A percentile compares a stretch with the other conserved stretches of the same genome.
phyloP scores from a whole-genome alignment of 83 land plant species.

The Diphasiastrum complanatum region DNA sequence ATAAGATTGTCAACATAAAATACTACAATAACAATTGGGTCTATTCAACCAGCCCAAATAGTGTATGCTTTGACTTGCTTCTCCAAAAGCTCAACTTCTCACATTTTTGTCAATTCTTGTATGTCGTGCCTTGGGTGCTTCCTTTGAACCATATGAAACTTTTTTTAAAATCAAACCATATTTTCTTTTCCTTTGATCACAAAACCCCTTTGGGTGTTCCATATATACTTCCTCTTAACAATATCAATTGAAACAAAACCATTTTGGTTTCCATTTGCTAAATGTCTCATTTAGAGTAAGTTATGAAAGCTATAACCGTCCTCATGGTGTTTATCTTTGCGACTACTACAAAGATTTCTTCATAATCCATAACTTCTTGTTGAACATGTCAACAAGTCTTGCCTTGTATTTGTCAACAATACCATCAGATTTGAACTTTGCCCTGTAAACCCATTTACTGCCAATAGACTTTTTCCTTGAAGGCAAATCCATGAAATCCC shows the following conservation, averaged over 20 bases:
- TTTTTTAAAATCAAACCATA: slow-evolving; percentile 15
- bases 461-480: slow-evolving; percentile 5
- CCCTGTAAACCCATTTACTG: slow-evolving; percentile 21
- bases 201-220: slow-evolving; percentile 19
- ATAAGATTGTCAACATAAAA: no score
- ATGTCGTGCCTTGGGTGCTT: neutral
- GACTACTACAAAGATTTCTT: slow-evolving; percentile 17
- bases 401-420: slow-evolving; percentile 8
- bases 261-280: slow-evolving; percentile 30
- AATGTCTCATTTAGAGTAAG: slow-evolving; percentile 18
- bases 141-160: slow-evolving; percentile 5
- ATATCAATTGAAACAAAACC: slow-evolving; percentile 25
- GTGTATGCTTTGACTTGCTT: no score
- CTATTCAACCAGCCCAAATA: no score
- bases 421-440: slow-evolving; percentile 5
- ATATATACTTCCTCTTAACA: slow-evolving; percentile 26
- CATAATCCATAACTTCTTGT: slow-evolving; percentile 16
- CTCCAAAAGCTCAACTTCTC: no score
- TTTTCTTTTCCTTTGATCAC: slow-evolving; percentile 11
- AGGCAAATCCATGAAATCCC: neutral
- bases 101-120: slow-evolving; percentile 7
- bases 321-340: slow-evolving; percentile 18
- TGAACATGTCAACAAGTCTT: slow-evolving; percentile 12
- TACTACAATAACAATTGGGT: no score
- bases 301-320: slow-evolving; percentile 20